phyloP scores from a whole-genome alignment of 768 basidiomycete genomes.

The Cyclocybe cylindracea region DNA sequence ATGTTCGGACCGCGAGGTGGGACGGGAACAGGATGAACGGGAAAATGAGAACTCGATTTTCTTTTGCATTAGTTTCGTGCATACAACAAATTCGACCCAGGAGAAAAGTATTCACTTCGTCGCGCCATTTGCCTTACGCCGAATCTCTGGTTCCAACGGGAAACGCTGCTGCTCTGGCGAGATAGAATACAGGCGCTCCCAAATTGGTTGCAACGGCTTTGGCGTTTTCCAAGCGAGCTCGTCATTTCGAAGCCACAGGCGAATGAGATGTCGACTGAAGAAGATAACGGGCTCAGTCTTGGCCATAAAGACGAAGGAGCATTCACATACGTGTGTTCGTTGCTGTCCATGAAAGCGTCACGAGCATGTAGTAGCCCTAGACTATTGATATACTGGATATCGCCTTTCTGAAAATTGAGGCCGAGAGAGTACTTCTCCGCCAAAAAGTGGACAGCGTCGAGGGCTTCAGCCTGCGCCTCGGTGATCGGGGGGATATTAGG shows the following conservation, averaged over 20 bases:
- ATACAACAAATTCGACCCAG: background rate
- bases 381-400: constrained; percentile 52
- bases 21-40: too few relatives aligned
- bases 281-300: background rate
- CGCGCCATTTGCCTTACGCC: constrained; percentile 35
- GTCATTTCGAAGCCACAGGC: constrained; percentile 48
- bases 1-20: too few relatives aligned
- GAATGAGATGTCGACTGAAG: constrained; percentile 42
- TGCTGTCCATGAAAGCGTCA: constrained; percentile 43
- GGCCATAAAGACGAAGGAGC: background rate
- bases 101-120: constrained; percentile 18
- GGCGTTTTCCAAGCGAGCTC: constrained; percentile 48
- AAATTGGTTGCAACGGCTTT: constrained; percentile 34
- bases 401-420: constrained; percentile 49
- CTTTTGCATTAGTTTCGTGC: too few relatives aligned
- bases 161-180: constrained; percentile 43
- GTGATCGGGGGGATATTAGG: constrained; percentile 45
- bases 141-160: constrained; percentile 44
- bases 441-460: constrained; percentile 45
- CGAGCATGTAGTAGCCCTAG: constrained; percentile 44
- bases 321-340: constrained; percentile 39
- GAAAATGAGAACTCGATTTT: too few relatives aligned
- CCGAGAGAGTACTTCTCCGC: constrained; percentile 44
- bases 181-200: constrained; percentile 40
- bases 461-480: constrained; percentile 50